phyloP scores from a whole-genome alignment of 2,329 filamentous ascomycete genomes.

The Colletotrichum magnum region DNA sequence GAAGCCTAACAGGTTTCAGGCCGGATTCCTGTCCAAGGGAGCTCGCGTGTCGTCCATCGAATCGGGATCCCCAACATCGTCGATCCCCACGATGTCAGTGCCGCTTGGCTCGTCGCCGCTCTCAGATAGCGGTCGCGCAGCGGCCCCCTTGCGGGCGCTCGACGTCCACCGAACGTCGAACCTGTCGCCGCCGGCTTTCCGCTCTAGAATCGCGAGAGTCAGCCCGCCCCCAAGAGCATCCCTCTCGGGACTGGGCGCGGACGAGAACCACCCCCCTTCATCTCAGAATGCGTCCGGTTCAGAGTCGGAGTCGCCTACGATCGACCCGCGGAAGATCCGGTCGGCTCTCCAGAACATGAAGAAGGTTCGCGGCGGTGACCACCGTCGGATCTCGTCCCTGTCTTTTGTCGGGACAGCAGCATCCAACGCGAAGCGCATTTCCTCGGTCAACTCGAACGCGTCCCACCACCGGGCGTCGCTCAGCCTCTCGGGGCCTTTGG shows the following conservation, averaged over 20 bases:
- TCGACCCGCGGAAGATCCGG: conserved; percentile 69
- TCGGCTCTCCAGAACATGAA: conserved; percentile 68
- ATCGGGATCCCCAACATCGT: conserved; percentile 74
- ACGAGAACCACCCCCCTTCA: conserved; percentile 67
- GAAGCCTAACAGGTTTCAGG: conserved; percentile 85
- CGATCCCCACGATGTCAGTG: conserved; percentile 69
- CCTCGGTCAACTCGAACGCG: conserved; percentile 52
- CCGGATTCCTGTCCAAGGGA: conserved; percentile 82
- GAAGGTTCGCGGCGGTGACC: conserved; percentile 52
- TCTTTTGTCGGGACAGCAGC: conserved; percentile 53
- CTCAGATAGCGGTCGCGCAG: conserved; percentile 62
- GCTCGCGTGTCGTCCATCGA: conserved; percentile 53
- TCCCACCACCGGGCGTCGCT: conserved; percentile 43
- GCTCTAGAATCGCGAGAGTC: conserved; percentile 49
- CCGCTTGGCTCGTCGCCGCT: conserved; percentile 67
- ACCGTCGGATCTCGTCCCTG: conserved; percentile 59
- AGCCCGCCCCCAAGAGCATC: conserved; percentile 50
- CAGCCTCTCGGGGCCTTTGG: conserved; percentile 58
- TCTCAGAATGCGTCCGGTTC: conserved; percentile 58
- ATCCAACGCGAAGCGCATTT: conserved; percentile 59
- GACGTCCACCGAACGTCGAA: conserved; percentile 66
- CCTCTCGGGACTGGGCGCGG: conserved; percentile 52
- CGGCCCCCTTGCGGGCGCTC: conserved; percentile 64
- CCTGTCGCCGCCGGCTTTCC: conserved; percentile 60
- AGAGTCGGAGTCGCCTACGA: conserved; percentile 64